These are phyloP conservation scores for Chaetomiaceae sp. DNA, from an alignment of 2,329 filamentous ascomycete genomes.

Conservation along the genomic window DNA sequence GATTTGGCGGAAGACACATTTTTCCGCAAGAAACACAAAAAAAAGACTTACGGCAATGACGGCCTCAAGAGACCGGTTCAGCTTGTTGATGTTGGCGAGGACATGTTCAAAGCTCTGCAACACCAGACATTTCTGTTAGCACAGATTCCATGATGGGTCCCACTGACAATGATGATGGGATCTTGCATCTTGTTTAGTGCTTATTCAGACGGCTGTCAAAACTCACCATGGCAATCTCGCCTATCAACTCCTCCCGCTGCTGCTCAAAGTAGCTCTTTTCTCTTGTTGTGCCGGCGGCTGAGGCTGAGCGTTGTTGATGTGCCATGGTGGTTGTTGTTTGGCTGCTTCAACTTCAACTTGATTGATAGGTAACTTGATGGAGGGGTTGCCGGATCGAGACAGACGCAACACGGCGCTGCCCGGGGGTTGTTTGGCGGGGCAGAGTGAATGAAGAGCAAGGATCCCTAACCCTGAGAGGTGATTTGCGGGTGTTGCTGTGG, in stretches of 20 bases:
- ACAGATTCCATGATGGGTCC: not conserved
- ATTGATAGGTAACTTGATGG: too few relatives aligned
- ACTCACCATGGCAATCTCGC: constrained; percentile 66
- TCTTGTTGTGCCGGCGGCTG: constrained; percentile 27
- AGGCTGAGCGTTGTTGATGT: constrained; percentile 30
- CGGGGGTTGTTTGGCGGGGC: too few relatives aligned
- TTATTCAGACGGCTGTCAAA: not conserved
- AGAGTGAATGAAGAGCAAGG: too few relatives aligned
- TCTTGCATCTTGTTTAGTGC: not conserved
- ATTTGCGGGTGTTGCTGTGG: not conserved
- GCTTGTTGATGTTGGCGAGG: constrained; percentile 89
- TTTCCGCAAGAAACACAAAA: too few relatives aligned
- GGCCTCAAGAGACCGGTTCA: constrained; percentile 88
- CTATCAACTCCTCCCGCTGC: constrained; percentile 66
- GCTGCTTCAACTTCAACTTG: too few relatives aligned
- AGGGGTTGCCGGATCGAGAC: too few relatives aligned
- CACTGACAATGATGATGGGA: not conserved
- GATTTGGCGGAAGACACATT: not conserved
- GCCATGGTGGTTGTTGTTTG: constrained; percentile 28
- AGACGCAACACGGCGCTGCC: not conserved
- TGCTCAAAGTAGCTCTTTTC: constrained; percentile 69
- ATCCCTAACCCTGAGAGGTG: constrained; percentile 13
- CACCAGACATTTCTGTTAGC: not conserved
- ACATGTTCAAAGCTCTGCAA: constrained; percentile 75
- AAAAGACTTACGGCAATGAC: constrained; percentile 65